Percentiles rank a stretch among this genome's conserved stretches.
Evolutionary conservation across 83 land plant species (phyloP).

Genomic region (Isoetes engelmannii): DNA sequence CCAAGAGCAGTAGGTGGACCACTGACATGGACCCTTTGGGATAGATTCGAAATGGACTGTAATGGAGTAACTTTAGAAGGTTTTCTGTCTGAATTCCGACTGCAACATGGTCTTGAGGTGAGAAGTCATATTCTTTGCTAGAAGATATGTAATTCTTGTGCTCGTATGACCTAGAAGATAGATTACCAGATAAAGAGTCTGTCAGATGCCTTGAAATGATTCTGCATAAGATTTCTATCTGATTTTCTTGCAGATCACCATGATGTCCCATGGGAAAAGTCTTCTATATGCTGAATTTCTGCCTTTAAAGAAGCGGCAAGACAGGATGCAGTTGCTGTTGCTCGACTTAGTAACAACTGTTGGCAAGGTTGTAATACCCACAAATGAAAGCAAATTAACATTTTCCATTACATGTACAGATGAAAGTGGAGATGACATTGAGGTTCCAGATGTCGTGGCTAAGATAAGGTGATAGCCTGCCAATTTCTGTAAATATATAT

Average conservation of each 20-base stretch:
- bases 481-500: too few relatives aligned
- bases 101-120: conserved; percentile 50
- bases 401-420: conserved; percentile 45
- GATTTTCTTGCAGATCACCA: conserved; percentile 39
- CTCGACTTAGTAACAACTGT: conserved; percentile 39
- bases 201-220: too few relatives aligned
- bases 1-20: conserved; percentile 32
- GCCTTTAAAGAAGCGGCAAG: conserved; percentile 40
- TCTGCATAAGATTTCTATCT: neutral
- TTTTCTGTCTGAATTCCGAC: conserved; percentile 40
- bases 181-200: too few relatives aligned
- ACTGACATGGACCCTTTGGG: conserved; percentile 48
- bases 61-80: conserved; percentile 41
- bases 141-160: too few relatives aligned
- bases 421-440: conserved; percentile 43
- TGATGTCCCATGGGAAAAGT: conserved; percentile 51
- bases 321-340: conserved; percentile 39
- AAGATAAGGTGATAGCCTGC: conserved; percentile 19
- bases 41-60: conserved; percentile 54
- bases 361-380: conserved; percentile 40
- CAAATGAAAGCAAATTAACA: conserved; percentile 31
- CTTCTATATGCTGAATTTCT: conserved; percentile 50
- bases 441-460: conserved; percentile 46
- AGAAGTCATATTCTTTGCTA: neutral
- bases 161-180: too few relatives aligned